phyloP scores from a whole-genome alignment of 2,329 filamentous ascomycete species.

The Fusarium duplospermum region DNA sequence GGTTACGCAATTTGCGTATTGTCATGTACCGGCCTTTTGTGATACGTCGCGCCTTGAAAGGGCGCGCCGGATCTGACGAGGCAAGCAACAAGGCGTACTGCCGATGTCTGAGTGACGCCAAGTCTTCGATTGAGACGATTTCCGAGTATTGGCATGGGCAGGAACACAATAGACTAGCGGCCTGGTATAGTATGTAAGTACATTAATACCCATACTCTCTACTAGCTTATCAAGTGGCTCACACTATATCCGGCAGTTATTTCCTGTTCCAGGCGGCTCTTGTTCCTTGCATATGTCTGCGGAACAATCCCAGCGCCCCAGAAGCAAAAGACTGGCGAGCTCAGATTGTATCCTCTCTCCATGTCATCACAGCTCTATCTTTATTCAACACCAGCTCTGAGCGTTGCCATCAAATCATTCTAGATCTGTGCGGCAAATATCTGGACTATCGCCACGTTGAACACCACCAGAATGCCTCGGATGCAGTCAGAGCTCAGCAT shows the following conservation, averaged over 20 bases:
- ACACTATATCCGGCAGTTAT: slow-evolving; percentile 47
- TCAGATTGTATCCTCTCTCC: slow-evolving; percentile 54
- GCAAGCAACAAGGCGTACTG: slow-evolving; percentile 38
- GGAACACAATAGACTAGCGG: slow-evolving; percentile 53
- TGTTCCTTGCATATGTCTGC: slow-evolving; percentile 60
- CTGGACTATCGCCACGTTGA: slow-evolving; percentile 38
- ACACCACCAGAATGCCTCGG: not conserved
- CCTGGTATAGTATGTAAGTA: slow-evolving; percentile 56
- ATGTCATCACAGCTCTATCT: slow-evolving; percentile 51
- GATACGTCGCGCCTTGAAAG: slow-evolving; percentile 50
- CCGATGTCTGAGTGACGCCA: slow-evolving; percentile 55
- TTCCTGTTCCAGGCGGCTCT: slow-evolving; percentile 62
- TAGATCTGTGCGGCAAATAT: slow-evolving; percentile 54
- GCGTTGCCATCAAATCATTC: slow-evolving; percentile 56
- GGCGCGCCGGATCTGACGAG: slow-evolving; percentile 27
- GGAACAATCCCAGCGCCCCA: slow-evolving; percentile 53
- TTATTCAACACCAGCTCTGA: slow-evolving; percentile 54
- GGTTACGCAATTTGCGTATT: slow-evolving; percentile 58
- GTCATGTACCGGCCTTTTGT: slow-evolving; percentile 61
- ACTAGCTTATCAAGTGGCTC: not conserved
- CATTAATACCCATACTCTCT: not conserved
- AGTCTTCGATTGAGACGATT: slow-evolving; percentile 54
- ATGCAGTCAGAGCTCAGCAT: not conserved
- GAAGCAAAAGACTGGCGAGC: slow-evolving; percentile 53
- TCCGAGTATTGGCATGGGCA: slow-evolving; percentile 52